Conservation (phyloP, 345 rosid genomes). For the Excoecaria agallocha region DNA sequence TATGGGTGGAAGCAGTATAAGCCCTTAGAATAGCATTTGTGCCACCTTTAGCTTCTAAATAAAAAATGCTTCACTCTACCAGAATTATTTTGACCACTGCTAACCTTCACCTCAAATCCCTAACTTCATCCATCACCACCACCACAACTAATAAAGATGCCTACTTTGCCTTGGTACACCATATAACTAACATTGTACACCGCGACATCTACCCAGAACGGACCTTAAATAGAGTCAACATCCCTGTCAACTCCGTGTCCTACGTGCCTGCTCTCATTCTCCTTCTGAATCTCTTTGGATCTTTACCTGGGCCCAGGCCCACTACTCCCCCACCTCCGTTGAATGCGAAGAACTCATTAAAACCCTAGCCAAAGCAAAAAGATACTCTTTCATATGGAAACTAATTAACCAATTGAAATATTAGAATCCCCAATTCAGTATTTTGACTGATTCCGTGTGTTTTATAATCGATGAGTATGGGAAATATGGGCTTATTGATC, state of each 20-base stretch:
- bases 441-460: slow-evolving; percentile 58
- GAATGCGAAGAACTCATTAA: slow-evolving; percentile 69
- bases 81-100: too few relatives aligned
- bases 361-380: slow-evolving; percentile 51
- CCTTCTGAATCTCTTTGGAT: slow-evolving; percentile 67
- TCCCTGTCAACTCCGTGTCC: slow-evolving; percentile 69
- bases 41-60: too few relatives aligned
- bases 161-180: slow-evolving; percentile 74
- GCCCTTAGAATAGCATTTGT: too few relatives aligned
- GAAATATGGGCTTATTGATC: slow-evolving; percentile 62
- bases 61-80: too few relatives aligned
- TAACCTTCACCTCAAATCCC: too few relatives aligned
- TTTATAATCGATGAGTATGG: slow-evolving; percentile 77
- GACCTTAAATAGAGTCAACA: slow-evolving; percentile 42
- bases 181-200: slow-evolving; percentile 70
- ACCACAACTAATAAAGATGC: slow-evolving; percentile 41
- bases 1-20: too few relatives aligned
- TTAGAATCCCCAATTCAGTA: slow-evolving; percentile 28
- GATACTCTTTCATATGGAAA: slow-evolving; percentile 78
- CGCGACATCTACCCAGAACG: slow-evolving; percentile 81
- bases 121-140: too few relatives aligned
- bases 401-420: slow-evolving; percentile 65
- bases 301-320: slow-evolving; percentile 76
- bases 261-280: slow-evolving; percentile 65
- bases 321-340: slow-evolving; percentile 60